Evolutionary conservation across 2,329 filamentous ascomycete genomes (phyloP), one percentile per base, ranked within the genome.

Genomic region (Magnaporthiopsis rhizophila): DNA sequence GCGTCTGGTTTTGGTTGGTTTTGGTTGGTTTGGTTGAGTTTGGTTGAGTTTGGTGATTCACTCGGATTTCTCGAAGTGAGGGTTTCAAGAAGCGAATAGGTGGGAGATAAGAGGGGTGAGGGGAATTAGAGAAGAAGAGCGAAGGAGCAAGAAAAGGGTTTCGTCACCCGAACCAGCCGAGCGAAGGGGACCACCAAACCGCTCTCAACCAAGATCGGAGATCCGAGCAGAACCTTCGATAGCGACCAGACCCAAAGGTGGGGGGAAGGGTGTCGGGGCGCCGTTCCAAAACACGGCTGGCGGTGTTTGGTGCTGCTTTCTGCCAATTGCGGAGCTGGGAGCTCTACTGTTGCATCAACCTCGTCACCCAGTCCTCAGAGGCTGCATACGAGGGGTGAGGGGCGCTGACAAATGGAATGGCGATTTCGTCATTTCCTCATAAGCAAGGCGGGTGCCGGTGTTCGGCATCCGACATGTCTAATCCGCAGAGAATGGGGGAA

Each of bases 11-110:
- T 30, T 2, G 34, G 5, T 34, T 34, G 32, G 62, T 64, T 66
- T 71, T 71, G 58, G 64, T 66, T 67, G 65, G 67, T 67, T 65
- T 68, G 61, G 64, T 65, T 65, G 34, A 30, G 67, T 67, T 65
- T 68, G 61, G 64, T 65, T 65, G 34, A 30, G 67, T 67, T 65
- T 68, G 57, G 38, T 61, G n/a, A 9, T 63, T 65, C 34, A 26
- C 26, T 58, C 45, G 26, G 28, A 57, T 12, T 28, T 34, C 38
- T 59, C 58, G 30, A 34, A 58, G n/a, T 26, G 21, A 28, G 61
- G n/a, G 7, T 32, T 62, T 24, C 32, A 26, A 45, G 38, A 57
- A 28, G n/a, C 15, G 9, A 15, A 11, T 36, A 36, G 34, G 12
- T 36, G 36, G 13, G n/a, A 45, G 34, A 57, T n/a, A 60, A 15